Base-by-base conservation (phyloP, 2,329 filamentous ascomycete genomes). In the Madurella fahalii region DNA sequence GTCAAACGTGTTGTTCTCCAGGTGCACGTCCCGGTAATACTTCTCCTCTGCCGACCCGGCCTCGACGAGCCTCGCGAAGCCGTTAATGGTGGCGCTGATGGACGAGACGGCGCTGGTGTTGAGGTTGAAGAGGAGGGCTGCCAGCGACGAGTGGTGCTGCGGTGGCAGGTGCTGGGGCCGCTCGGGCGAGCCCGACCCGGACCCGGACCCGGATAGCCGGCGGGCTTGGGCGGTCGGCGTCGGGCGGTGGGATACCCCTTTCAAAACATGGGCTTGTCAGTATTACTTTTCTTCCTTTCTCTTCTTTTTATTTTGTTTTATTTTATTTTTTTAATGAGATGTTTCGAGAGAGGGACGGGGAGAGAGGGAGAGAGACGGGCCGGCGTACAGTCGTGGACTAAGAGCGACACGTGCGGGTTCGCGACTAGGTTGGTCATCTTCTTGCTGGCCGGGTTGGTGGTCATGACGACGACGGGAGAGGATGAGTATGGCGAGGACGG, bases 31-130 rank as follows among this genome's bases (percentile, higher is more conserved):
- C 65, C 87, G 87, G 70, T 89, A 96, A 79, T 86, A 97, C 49
- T 74, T 75, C 72, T 97, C 94, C 68, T 96, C 89, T 15, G 90
- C 87, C 2, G 86, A 89, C 0, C 87, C 90, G 5, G 76, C 69
- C 1, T 85, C 78, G 13, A 95, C 79, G 37, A 97, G 78, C 34
- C 82, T 77, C 1, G 94, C 94, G 39, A 82, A 79, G n/a, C 94
- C 94, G 62, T 93, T 94, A 69, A 99, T 95, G 15, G 93, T 96
- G 32, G 91, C 91, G 60, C 86, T 91, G 72, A 97, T 97, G 67
- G 86, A 89, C 51, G 86, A 90, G 57, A 99, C 79, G 34, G 89
- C 90, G 42, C 88, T 88, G 9, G 89, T 90, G 74, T 99, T 99
- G 69, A 99, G 81, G 71, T 94, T 94, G 64, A 95, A 80, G 17